Evolutionary conservation across 805 yeast genomes (phyloP).

Genomic region (Candida insectorum): DNA sequence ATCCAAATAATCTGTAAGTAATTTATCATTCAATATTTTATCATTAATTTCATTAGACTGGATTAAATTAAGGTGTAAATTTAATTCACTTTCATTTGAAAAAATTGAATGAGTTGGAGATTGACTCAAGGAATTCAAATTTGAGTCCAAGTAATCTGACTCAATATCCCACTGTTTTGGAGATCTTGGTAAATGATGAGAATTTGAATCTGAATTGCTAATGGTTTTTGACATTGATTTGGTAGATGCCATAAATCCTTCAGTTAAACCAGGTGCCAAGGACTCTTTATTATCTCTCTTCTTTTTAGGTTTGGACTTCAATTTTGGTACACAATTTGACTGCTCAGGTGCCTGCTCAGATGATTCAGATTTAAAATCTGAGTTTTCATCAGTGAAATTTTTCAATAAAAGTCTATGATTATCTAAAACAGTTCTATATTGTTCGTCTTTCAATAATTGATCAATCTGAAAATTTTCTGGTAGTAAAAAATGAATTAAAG

Average conservation of each 20-base stretch:
- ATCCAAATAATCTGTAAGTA: slow-evolving; percentile 9
- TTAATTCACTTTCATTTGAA: slow-evolving; percentile 11
- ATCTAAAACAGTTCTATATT: slow-evolving; percentile 13
- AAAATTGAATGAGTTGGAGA: slow-evolving; percentile 14
- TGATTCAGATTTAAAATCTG: neutral
- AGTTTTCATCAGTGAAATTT: neutral
- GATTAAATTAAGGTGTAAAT: slow-evolving; percentile 8
- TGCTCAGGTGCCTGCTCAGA: too few species aligned
- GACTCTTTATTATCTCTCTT: neutral
- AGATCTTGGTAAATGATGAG: neutral
- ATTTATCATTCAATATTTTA: slow-evolving; percentile 4
- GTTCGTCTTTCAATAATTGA: slow-evolving; percentile 12
- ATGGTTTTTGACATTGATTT: too few species aligned
- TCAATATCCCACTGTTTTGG: slow-evolving; percentile 2
- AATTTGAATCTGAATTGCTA: neutral
- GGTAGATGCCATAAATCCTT: too few species aligned
- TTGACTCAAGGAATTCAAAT: slow-evolving; percentile 9
- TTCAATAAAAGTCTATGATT: slow-evolving; percentile 4
- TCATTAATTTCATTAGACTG: slow-evolving; percentile 12
- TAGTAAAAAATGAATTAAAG: slow-evolving; percentile 28
- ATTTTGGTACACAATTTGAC: too few species aligned
- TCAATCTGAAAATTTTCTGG: slow-evolving; percentile 23
- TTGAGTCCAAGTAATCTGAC: slow-evolving; percentile 5
- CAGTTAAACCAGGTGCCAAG: neutral
- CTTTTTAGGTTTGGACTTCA: neutral